A percentile compares a stretch with the other conserved stretches of the same genome.
These are phyloP conservation scores for Ogataea trehalophila DNA, from an alignment of 805 yeast genomes.

Conservation along the genomic window DNA sequence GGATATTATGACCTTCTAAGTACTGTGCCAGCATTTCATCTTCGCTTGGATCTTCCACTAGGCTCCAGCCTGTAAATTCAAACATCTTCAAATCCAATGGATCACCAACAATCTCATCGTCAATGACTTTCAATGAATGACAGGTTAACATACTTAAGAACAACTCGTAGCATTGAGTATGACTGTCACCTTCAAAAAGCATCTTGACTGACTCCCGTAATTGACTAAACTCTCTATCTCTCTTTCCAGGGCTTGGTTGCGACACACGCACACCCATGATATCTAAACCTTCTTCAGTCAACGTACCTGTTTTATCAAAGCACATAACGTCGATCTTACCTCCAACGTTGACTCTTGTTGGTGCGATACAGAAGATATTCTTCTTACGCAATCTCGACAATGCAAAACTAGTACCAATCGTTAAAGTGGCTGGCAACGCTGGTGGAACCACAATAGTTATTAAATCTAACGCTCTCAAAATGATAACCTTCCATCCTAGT, in stretches of 20 bases:
- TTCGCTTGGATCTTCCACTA: slow-evolving; percentile 58
- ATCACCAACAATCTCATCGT: slow-evolving; percentile 82
- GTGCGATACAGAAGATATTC: slow-evolving; percentile 84
- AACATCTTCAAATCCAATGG: slow-evolving; percentile 94
- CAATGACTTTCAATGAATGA: slow-evolving; percentile 79
- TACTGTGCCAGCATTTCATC: slow-evolving; percentile 22
- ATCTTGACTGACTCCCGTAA: slow-evolving; percentile 12
- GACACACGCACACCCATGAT: slow-evolving; percentile 52
- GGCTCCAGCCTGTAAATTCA: slow-evolving; percentile 75
- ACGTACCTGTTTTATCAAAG: slow-evolving; percentile 96
- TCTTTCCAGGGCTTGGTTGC: slow-evolving; percentile 29
- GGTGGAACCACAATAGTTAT: slow-evolving; percentile 98
- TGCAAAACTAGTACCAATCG: slow-evolving; percentile 95
- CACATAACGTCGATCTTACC: slow-evolving; percentile 89
- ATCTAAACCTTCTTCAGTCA: slow-evolving; percentile 95
- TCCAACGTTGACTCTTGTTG: slow-evolving; percentile 92
- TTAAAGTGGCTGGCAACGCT: slow-evolving; percentile 94
- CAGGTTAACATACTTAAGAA: slow-evolving; percentile 63
- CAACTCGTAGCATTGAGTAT: slow-evolving; percentile 25
- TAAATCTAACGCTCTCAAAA: slow-evolving; percentile 86
- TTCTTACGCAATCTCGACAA: slow-evolving; percentile 64
- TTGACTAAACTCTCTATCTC: slow-evolving; percentile 25
- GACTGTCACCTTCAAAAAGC: slow-evolving; percentile 12
- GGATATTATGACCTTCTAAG: slow-evolving; percentile 28
- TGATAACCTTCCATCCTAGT: slow-evolving; percentile 60